A percentile compares a stretch with the other conserved stretches of the same genome.
Evolutionary conservation across 305 asterid genomes (phyloP).

Genomic region (Fraxinus nigra): DNA sequence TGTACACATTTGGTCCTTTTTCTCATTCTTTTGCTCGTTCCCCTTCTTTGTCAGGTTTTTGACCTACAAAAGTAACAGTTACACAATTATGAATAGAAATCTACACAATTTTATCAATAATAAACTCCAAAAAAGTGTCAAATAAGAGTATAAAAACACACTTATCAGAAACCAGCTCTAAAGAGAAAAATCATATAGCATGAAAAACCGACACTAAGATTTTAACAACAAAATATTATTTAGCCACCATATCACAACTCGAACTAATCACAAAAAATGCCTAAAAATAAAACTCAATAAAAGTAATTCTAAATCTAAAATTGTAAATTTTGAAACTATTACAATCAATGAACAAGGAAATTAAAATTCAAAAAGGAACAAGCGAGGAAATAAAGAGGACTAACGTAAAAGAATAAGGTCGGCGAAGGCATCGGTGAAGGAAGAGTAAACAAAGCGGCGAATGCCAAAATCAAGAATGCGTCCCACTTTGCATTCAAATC

Average conservation of each 20-base stretch:
- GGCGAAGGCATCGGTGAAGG: constrained; percentile 61
- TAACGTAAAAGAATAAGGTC: constrained; percentile 70
- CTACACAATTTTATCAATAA: too few species aligned
- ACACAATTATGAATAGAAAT: too few species aligned
- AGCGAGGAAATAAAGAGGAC: constrained; percentile 10
- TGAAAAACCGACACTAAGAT: not conserved
- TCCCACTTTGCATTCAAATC: constrained; percentile 89
- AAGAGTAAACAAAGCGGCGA: constrained; percentile 71
- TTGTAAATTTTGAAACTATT: not conserved
- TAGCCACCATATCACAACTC: not conserved
- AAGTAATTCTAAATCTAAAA: not conserved
- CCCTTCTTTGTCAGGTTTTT: too few species aligned
- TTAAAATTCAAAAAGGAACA: too few species aligned
- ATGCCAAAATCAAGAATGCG: constrained; percentile 73
- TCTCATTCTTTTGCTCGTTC: too few species aligned
- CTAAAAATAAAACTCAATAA: not conserved
- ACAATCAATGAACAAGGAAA: not conserved
- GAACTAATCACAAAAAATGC: too few species aligned
- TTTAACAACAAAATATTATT: not conserved
- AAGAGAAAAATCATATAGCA: not conserved
- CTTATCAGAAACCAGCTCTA: too few species aligned
- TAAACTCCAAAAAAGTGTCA: too few species aligned
- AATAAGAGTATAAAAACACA: too few species aligned
- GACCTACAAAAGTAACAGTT: too few species aligned
- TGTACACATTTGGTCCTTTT: too few species aligned